Conservation (phyloP, 2,329 filamentous ascomycete species). For the Chaetomiaceae sp. region DNA sequence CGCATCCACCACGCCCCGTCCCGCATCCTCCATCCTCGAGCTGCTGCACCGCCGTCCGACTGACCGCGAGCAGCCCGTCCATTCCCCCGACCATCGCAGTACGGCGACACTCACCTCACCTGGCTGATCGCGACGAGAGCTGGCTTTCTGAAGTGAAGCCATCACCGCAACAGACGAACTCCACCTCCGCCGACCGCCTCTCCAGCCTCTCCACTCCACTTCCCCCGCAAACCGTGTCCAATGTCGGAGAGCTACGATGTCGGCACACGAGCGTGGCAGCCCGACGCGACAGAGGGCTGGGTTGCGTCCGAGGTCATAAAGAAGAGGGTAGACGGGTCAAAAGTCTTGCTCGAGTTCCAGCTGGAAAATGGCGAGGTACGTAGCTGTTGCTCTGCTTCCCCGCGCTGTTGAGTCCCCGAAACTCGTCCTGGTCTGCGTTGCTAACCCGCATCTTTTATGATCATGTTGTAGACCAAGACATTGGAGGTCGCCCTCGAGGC, state of each 20-base stretch:
- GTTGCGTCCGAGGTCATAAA: slow-evolving; percentile 89
- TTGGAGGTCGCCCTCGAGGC: slow-evolving; percentile 73
- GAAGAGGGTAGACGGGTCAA: slow-evolving; percentile 78
- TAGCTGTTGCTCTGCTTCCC: slow-evolving; percentile 17
- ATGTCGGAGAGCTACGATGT: slow-evolving; percentile 97
- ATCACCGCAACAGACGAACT: slow-evolving; percentile 8
- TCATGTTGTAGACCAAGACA: slow-evolving; percentile 61
- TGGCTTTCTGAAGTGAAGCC: slow-evolving; percentile 24
- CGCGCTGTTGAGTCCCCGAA: neutral
- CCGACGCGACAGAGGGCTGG: slow-evolving; percentile 93
- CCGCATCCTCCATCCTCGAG: slow-evolving; percentile 3
- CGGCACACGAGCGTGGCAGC: slow-evolving; percentile 97
- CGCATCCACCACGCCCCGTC: slow-evolving; percentile 5
- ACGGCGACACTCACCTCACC: slow-evolving; percentile 16
- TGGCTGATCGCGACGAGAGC: slow-evolving; percentile 21
- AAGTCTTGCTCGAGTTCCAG: slow-evolving; percentile 81
- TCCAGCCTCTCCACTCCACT: slow-evolving; percentile 15
- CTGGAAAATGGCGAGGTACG: slow-evolving; percentile 88
- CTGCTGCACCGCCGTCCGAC: slow-evolving; percentile 13
- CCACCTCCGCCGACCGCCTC: slow-evolving; percentile 20
- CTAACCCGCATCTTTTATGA: slow-evolving; percentile 10
- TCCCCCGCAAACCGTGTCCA: slow-evolving; percentile 27
- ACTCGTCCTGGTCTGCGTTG: neutral
- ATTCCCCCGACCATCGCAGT: neutral
- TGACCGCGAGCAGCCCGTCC: slow-evolving; percentile 12